Evolutionary conservation across 2,329 filamentous ascomycete species (phyloP), one percentile per base, ranked within the genome.

Genomic region (Penicillium sp.): DNA sequence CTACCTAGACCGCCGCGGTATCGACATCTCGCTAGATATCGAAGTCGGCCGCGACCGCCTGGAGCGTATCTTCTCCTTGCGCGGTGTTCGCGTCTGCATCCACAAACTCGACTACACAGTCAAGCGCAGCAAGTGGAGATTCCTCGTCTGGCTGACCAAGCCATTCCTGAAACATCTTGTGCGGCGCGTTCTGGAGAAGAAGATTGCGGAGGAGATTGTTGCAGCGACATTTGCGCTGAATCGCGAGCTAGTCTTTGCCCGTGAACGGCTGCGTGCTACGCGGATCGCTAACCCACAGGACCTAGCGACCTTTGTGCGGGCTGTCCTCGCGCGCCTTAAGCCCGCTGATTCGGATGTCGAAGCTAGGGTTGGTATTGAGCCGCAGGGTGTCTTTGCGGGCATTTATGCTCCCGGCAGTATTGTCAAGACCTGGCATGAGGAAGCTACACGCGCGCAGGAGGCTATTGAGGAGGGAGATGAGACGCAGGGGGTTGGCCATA

Each of bases 351-450:
- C 90, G 1, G 89, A 96, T 70, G 65, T 95, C 1, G 88, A 94
- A 61, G 81, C 87, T 1, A 79, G 89, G 2, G 78, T 95, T 16
- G 91, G 91, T 1, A 77, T 96, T 10, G 82, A 83, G 43, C 79
- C 83, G 29, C 83, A 79, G 61, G 84, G 84, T 31, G 80, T 93
- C 0, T 97, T 97, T 78, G 85, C 86, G 64, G 90, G 89, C 4
- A 83, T 91, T 2, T 97, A 96, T 75, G 88, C 93, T 1, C 93
- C 93, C 0, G 92, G 91, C 0, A 96, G 92, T 72, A 78, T 97
- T 26, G 89, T 94, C 50, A 92, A 89, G 75, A 74, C 96, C n/a
- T 96, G 91, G 90, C 85, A 93, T 62, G 87, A 92, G 61, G 89
- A 96, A 74, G 91, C 85, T 0, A 75, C 79, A 22, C 79, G 81